Conservation (phyloP, 228 moss, liverwort and hornwort species). For the Sphagnum fallax region DNA sequence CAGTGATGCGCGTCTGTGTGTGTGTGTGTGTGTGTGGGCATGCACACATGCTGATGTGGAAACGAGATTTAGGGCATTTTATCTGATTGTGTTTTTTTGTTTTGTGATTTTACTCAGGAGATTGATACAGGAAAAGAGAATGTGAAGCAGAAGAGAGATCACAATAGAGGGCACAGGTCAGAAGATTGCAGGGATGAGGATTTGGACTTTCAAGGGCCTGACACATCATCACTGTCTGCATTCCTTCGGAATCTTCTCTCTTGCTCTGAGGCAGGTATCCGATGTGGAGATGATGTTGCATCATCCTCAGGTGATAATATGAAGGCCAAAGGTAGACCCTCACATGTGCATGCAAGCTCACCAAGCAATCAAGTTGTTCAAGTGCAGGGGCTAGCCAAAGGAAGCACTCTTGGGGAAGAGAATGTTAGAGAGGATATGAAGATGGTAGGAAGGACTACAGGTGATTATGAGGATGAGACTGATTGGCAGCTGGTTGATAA, state of each 20-base stretch:
- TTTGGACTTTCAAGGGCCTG: constrained; percentile 63
- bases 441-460: constrained; percentile 11
- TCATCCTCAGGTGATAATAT: constrained; percentile 22
- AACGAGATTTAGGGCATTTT: too few relatives aligned
- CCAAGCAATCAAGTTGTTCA: constrained; percentile 12
- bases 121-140: too few relatives aligned
- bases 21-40: too few relatives aligned
- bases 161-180: constrained; percentile 3
- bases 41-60: too few relatives aligned
- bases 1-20: too few relatives aligned
- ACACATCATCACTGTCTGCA: constrained; percentile 90
- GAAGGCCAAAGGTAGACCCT: constrained; percentile 13
- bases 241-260: constrained; percentile 64
- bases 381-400: constrained; percentile 16
- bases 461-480: constrained; percentile 71
- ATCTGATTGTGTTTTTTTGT: too few relatives aligned
- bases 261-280: constrained; percentile 14
- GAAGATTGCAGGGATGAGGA: constrained; percentile 19
- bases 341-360: constrained; percentile 12
- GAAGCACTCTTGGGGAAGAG: constrained; percentile 12
- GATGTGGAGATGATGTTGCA: constrained; percentile 8
- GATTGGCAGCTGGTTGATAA: constrained; percentile 96
- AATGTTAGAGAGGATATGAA: constrained; percentile 1
- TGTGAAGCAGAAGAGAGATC: too few relatives aligned
- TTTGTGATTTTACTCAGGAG: too few relatives aligned